These are phyloP conservation scores for Apiospora marii DNA, from an alignment of 2,329 filamentous ascomycete genomes.

Conservation along the genomic window DNA sequence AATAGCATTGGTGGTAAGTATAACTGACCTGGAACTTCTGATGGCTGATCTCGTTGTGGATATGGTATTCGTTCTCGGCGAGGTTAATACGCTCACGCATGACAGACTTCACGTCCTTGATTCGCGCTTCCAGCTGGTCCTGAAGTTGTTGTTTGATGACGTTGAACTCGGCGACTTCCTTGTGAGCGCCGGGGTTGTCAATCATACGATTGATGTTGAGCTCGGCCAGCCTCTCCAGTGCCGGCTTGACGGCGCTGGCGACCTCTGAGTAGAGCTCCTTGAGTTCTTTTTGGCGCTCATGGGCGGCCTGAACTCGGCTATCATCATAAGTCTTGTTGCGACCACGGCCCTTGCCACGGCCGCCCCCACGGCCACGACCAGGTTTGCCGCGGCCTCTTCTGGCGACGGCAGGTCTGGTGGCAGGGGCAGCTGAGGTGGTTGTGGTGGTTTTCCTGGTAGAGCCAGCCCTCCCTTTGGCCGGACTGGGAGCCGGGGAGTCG, in stretches of 20 bases:
- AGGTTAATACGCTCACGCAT: not conserved
- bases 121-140: conserved; percentile 43
- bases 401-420: conserved; percentile 32
- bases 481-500: conserved; percentile 42
- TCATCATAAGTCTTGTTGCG: conserved; percentile 65
- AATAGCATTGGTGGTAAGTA: conserved; percentile 27
- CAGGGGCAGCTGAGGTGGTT: conserved; percentile 20
- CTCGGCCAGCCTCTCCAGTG: conserved; percentile 71
- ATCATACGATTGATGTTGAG: conserved; percentile 65
- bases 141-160: conserved; percentile 61
- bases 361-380: conserved; percentile 34
- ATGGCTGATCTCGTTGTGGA: conserved; percentile 48
- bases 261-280: conserved; percentile 71
- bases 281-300: conserved; percentile 71
- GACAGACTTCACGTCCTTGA: not conserved
- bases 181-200: conserved; percentile 60
- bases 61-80: conserved; percentile 40
- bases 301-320: conserved; percentile 62
- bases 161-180: conserved; percentile 61
- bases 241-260: conserved; percentile 67
- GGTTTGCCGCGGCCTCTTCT: conserved; percentile 38
- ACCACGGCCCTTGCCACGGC: conserved; percentile 48
- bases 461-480: conserved; percentile 40
- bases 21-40: conserved; percentile 46
- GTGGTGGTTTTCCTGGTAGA: conserved; percentile 28